Conservation (phyloP, 2,329 filamentous ascomycete species). For the Chaetomium sp. region DNA sequence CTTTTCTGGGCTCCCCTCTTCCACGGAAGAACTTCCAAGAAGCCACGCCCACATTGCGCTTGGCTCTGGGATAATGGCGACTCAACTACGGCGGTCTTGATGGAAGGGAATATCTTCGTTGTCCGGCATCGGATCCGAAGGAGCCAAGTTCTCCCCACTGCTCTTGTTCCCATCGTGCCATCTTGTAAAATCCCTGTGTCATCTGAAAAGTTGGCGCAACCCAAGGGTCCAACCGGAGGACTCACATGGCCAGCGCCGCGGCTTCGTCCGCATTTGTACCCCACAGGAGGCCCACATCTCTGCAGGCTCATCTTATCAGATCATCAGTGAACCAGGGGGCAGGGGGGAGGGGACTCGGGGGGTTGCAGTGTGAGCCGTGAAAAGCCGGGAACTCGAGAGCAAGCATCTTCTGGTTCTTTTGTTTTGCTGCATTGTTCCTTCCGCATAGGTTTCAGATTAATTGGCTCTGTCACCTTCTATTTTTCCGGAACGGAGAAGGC, state of each 20-base stretch:
- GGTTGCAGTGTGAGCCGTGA: background rate
- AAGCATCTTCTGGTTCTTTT: no score
- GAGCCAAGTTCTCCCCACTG: background rate
- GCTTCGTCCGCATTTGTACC: background rate
- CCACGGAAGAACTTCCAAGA: background rate
- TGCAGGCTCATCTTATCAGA: conserved; percentile 26
- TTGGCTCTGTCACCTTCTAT: no score
- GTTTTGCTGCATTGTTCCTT: no score
- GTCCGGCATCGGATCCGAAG: background rate
- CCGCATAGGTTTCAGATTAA: no score
- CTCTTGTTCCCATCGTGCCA: background rate
- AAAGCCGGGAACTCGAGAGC: background rate
- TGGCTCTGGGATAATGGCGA: no score
- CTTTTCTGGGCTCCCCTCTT: background rate
- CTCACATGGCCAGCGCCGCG: background rate
- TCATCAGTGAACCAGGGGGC: conserved; percentile 10
- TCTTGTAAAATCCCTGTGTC: background rate
- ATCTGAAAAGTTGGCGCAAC: background rate
- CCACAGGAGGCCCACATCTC: conserved; percentile 1
- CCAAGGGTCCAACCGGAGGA: conserved; percentile 1
- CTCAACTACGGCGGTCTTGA: no score
- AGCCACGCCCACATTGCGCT: no score
- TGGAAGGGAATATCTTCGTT: background rate
- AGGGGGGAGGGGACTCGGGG: background rate
- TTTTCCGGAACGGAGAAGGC: no score